Percentiles rank a stretch among this genome's conserved stretches.
These are phyloP conservation scores for Chenopodium formosanum DNA, from an alignment of 148 eudicot species.

Conservation along the genomic window DNA sequence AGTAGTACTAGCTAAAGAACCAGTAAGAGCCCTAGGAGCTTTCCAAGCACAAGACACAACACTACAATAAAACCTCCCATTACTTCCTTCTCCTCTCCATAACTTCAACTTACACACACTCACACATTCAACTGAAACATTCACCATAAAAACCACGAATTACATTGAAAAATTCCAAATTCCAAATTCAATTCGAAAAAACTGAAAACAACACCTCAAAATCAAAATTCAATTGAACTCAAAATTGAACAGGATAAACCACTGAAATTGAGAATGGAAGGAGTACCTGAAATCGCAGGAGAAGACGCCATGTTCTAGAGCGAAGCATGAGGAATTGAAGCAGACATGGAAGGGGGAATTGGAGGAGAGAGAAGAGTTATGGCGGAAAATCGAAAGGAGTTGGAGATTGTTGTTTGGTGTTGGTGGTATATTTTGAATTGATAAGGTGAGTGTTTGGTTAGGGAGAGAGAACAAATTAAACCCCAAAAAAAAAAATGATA, in stretches of 20 bases:
- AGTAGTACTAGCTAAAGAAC: slow-evolving; percentile 76
- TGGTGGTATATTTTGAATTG: slow-evolving; percentile 17
- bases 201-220: background rate
- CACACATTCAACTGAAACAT: slow-evolving; percentile 70
- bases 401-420: slow-evolving; percentile 12
- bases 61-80: slow-evolving; percentile 67
- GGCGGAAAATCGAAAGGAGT: slow-evolving; percentile 9
- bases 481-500: background rate
- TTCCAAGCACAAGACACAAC: slow-evolving; percentile 82
- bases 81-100: slow-evolving; percentile 44
- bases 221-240: background rate
- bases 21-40: slow-evolving; percentile 86
- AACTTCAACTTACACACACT: slow-evolving; percentile 64
- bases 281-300: slow-evolving; percentile 63
- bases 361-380: slow-evolving; percentile 17
- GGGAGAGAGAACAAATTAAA: slow-evolving; percentile 4
- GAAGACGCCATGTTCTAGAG: slow-evolving; percentile 63
- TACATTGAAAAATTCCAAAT: background rate
- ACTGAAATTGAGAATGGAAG: background rate
- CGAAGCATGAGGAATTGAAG: slow-evolving; percentile 49
- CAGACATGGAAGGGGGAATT: slow-evolving; percentile 24
- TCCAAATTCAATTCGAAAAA: background rate
- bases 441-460: slow-evolving; percentile 38
- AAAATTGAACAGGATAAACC: background rate
- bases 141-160: slow-evolving; percentile 28